These are phyloP conservation scores for Verticillium isaacii DNA, from an alignment of 2,329 filamentous ascomycete genomes.

Conservation along the genomic window DNA sequence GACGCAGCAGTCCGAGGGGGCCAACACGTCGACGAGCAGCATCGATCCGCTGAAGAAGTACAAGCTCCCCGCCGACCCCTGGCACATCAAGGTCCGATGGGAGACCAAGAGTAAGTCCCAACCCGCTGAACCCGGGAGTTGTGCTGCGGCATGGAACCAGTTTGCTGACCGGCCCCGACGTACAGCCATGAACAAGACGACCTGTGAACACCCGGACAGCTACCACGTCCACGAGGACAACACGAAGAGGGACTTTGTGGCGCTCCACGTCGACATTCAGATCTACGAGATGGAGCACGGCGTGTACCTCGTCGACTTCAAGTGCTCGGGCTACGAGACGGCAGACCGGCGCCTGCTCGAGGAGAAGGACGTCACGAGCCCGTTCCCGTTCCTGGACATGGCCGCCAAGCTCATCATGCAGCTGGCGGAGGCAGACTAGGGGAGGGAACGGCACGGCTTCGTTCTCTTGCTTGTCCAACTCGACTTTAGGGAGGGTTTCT, in stretches of 20 bases:
- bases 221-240: conserved; percentile 37
- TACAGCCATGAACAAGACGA: conserved; percentile 19
- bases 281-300: conserved; percentile 90
- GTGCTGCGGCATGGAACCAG: conserved; percentile 19
- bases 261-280: conserved; percentile 92
- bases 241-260: conserved; percentile 61
- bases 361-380: conserved; percentile 92
- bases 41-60: conserved; percentile 60
- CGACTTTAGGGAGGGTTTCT: neutral
- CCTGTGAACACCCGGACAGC: conserved; percentile 18
- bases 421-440: conserved; percentile 72
- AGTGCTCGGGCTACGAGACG: conserved; percentile 93
- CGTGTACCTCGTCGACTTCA: conserved; percentile 97
- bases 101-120: conserved; percentile 68
- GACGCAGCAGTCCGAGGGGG: conserved; percentile 23
- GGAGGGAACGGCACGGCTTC: neutral
- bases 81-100: conserved; percentile 90
- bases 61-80: conserved; percentile 85
- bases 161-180: conserved; percentile 1
- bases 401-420: conserved; percentile 90
- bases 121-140: conserved; percentile 19
- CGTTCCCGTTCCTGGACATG: conserved; percentile 93
- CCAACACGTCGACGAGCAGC: conserved; percentile 29
- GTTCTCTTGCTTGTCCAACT: neutral
- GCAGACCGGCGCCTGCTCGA: conserved; percentile 68